phyloP scores from a whole-genome alignment of 179 eudicot genomes.

The Beta corolliflora region DNA sequence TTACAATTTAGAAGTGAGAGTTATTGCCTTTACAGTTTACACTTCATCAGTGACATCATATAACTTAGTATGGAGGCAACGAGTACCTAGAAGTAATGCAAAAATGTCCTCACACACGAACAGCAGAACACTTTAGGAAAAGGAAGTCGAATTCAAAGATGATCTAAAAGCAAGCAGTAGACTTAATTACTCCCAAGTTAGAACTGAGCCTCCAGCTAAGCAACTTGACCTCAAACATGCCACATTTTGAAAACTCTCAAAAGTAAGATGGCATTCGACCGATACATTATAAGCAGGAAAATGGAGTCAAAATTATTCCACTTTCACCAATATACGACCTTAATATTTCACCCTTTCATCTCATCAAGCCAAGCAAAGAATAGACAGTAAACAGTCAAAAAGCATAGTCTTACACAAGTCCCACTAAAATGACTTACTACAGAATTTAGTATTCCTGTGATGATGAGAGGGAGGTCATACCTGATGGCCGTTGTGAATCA shows the following conservation, averaged over 20 bases:
- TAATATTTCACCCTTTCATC: not conserved
- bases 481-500: not conserved
- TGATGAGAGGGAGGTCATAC: conserved; percentile 12
- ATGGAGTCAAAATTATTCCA: conserved; percentile 11
- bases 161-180: not conserved
- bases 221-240: not conserved
- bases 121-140: not conserved
- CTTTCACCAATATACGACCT: conserved; percentile 3
- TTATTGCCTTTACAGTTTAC: not conserved
- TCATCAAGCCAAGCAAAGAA: conserved; percentile 6
- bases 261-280: not conserved
- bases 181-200: not conserved
- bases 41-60: not conserved
- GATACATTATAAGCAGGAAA: not conserved
- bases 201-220: not conserved
- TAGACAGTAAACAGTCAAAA: no score
- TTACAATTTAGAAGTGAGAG: no score
- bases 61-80: not conserved
- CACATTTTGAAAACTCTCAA: not conserved
- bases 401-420: not conserved
- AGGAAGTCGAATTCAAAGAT: not conserved
- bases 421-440: not conserved
- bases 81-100: not conserved
- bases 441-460: conserved; percentile 13
- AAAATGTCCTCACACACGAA: not conserved